phyloP scores from a whole-genome alignment of 306 rosid genomes.

The Alnus glutinosa region DNA sequence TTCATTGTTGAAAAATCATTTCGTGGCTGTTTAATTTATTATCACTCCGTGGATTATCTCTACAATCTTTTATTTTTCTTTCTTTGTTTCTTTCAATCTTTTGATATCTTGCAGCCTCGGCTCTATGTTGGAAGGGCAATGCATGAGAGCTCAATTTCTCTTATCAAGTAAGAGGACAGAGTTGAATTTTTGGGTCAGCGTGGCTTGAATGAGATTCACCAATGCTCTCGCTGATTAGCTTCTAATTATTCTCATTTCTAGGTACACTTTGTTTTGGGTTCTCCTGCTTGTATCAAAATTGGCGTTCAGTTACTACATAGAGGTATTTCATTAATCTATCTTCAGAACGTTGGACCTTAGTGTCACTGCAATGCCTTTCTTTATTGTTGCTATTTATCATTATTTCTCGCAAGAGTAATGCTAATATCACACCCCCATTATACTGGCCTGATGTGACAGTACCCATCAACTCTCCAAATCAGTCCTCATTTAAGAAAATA shows the following conservation, averaged over 20 bases:
- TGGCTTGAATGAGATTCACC: slow-evolving; percentile 25
- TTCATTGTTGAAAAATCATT: slow-evolving; percentile 18
- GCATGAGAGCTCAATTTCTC: slow-evolving; percentile 84
- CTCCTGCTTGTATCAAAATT: slow-evolving; percentile 73
- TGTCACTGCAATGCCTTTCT: neutral
- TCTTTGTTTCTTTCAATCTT: slow-evolving; percentile 11
- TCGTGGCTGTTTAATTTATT: neutral
- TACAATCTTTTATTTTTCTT: slow-evolving; percentile 10
- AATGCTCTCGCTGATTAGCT: slow-evolving; percentile 27
- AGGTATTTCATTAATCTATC: slow-evolving; percentile 56
- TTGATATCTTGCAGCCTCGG: slow-evolving; percentile 62
- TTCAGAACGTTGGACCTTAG: neutral
- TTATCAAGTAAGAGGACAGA: slow-evolving; percentile 60
- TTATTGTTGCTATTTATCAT: neutral
- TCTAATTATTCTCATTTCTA: slow-evolving; percentile 42
- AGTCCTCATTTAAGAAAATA: too few relatives aligned
- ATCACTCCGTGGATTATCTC: neutral
- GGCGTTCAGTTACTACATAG: slow-evolving; percentile 86
- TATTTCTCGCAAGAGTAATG: too few relatives aligned
- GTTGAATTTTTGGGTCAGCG: slow-evolving; percentile 28
- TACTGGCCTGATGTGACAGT: too few relatives aligned
- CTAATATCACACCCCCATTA: too few relatives aligned
- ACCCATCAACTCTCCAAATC: too few relatives aligned
- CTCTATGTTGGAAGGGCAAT: slow-evolving; percentile 99
- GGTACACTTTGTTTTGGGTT: slow-evolving; percentile 93